Evolutionary conservation across 2,329 filamentous ascomycete species (phyloP).

Genomic region (Sclerotiophoma versabilis): DNA sequence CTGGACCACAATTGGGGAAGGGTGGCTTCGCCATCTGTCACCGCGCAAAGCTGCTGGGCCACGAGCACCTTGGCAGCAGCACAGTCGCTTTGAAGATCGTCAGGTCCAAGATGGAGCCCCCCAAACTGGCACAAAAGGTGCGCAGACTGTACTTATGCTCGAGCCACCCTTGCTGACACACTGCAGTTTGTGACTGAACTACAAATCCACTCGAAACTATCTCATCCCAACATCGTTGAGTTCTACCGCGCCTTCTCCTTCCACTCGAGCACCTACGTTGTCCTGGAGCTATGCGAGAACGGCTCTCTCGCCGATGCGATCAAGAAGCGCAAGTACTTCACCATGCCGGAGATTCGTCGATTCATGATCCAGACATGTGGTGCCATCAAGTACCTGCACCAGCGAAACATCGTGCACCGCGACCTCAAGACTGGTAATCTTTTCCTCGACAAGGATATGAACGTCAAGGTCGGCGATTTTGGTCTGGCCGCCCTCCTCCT

Average conservation of each 20-base stretch:
- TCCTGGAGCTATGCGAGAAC: constrained; percentile 92
- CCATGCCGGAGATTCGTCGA: constrained; percentile 90
- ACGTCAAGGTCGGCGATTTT: constrained; percentile 97
- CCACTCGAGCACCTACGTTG: constrained; percentile 86
- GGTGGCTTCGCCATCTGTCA: constrained; percentile 86
- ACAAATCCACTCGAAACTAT: constrained; percentile 98
- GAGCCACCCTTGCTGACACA: constrained; percentile 29
- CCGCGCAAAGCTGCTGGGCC: constrained; percentile 69
- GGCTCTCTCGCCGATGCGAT: constrained; percentile 98
- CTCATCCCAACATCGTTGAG: constrained; percentile 92
- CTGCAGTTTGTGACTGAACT: constrained; percentile 77
- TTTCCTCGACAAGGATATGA: constrained; percentile 93
- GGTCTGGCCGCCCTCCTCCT: constrained; percentile 90
- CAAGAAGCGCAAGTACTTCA: constrained; percentile 87
- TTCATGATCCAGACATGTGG: constrained; percentile 95
- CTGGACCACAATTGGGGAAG: constrained; percentile 77
- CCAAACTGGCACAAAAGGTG: constrained; percentile 86
- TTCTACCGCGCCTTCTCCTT: constrained; percentile 95
- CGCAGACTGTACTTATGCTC: constrained; percentile 33
- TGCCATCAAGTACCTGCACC: constrained; percentile 97
- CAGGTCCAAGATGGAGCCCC: constrained; percentile 77
- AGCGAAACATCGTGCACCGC: constrained; percentile 92
- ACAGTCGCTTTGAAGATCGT: constrained; percentile 82
- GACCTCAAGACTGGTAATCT: constrained; percentile 99
- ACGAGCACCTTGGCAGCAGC: constrained; percentile 64